Percentiles rank a stretch among this genome's conserved stretches.
Evolutionary conservation across 495 filamentous ascomycete genomes (phyloP).

Genomic region (Xylaria acuta): DNA sequence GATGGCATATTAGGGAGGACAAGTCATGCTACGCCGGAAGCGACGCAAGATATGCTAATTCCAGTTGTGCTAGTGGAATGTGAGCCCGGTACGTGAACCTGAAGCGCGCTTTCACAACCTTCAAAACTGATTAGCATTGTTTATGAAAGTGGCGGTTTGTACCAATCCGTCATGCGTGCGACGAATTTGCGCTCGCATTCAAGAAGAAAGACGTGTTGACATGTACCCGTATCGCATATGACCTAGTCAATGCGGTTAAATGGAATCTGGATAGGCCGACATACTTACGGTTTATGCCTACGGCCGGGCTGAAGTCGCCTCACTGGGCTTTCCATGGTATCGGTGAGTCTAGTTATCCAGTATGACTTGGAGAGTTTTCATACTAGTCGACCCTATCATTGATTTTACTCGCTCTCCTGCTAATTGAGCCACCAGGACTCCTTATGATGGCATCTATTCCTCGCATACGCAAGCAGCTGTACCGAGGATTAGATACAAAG

Average conservation of each 20-base stretch:
- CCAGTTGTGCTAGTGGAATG: not conserved
- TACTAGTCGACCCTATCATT: not conserved
- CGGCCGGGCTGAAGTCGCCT: no score
- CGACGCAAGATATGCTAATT: slow-evolving; percentile 5
- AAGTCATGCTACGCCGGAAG: not conserved
- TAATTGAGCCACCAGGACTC: slow-evolving; percentile 8
- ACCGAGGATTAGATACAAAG: not conserved
- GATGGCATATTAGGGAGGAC: not conserved
- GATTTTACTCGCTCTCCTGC: not conserved
- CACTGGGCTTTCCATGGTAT: not conserved
- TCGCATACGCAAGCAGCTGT: not conserved
- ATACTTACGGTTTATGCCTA: not conserved
- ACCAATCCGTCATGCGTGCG: accelerated
- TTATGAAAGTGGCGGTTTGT: not conserved
- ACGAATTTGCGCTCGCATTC: not conserved
- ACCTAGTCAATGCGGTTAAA: not conserved
- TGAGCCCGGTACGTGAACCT: not conserved
- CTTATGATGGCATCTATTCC: slow-evolving; percentile 19
- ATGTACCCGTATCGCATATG: not conserved
- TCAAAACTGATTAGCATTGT: not conserved
- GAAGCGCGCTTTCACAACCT: not conserved
- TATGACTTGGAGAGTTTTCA: not conserved
- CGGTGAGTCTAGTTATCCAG: not conserved
- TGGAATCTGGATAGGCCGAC: no score
- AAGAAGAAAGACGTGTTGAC: not conserved